These are phyloP conservation scores for Stromatinia cepivora DNA, from an alignment of 2,329 filamentous ascomycete species.

Conservation along the genomic window DNA sequence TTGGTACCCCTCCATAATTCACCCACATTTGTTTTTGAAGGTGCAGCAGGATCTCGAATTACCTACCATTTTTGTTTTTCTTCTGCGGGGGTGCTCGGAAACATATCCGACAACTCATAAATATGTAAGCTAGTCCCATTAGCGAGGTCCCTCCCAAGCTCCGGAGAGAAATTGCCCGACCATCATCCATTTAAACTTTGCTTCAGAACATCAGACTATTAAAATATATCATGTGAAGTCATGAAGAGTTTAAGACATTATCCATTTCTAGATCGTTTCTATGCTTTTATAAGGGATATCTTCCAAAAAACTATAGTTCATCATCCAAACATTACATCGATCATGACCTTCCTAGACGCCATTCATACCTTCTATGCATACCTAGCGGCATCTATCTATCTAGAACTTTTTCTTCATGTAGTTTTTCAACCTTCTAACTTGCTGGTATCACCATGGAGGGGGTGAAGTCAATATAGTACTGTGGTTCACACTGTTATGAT, in stretches of 20 bases:
- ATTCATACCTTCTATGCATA: not conserved
- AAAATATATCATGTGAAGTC: not conserved
- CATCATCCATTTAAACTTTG: not conserved
- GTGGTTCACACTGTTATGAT: no score
- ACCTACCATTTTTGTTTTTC: not conserved
- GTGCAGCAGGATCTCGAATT: not conserved
- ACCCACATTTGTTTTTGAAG: not conserved
- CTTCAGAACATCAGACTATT: not conserved
- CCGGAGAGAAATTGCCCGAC: no score
- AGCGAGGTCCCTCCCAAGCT: not conserved
- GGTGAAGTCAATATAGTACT: no score
- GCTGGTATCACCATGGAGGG: no score
- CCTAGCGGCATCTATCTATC: not conserved
- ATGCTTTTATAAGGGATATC: not conserved
- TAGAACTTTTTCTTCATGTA: not conserved
- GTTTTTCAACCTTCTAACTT: no score
- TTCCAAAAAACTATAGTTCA: not conserved
- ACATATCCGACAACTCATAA: not conserved
- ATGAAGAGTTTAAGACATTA: not conserved
- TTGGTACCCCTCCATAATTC: not conserved
- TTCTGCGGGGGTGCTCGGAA: not conserved
- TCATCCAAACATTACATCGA: not conserved
- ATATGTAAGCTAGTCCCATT: not conserved
- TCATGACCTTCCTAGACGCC: not conserved
- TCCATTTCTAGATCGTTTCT: not conserved